Conservation (phyloP, 192 early-diverging fungal species). For the Umbelopsis sp. region DNA sequence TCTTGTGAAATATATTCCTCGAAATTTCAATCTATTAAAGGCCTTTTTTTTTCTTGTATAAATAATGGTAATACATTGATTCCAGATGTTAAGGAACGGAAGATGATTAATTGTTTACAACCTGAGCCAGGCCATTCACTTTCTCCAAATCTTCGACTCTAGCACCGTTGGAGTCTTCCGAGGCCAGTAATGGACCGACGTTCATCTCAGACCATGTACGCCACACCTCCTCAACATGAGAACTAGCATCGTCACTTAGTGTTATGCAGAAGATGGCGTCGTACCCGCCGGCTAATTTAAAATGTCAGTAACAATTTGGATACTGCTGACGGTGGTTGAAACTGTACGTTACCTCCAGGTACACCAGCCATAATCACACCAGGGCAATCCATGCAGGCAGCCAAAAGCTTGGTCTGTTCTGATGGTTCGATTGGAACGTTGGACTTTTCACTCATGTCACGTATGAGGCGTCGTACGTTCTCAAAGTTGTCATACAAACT, state of each 20-base stretch:
- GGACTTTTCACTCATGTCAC: constrained; percentile 71
- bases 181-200: constrained; percentile 80
- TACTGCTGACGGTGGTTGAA: not conserved
- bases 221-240: constrained; percentile 63
- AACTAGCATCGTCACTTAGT: constrained; percentile 51
- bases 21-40: not conserved
- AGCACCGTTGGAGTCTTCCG: constrained; percentile 62
- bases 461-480: constrained; percentile 66
- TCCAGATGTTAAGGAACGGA: not conserved
- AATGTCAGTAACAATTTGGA: not conserved
- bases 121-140: constrained; percentile 17
- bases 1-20: not conserved
- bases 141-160: constrained; percentile 36
- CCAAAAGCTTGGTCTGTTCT: constrained; percentile 84
- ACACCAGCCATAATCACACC: constrained; percentile 94
- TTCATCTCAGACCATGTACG: constrained; percentile 71
- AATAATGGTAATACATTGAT: not conserved
- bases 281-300: constrained; percentile 82
- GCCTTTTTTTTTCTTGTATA: not conserved
- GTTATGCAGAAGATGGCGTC: constrained; percentile 96
- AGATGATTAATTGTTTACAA: not conserved
- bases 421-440: constrained; percentile 89
- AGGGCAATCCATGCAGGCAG: constrained; percentile 75
- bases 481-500: constrained; percentile 28
- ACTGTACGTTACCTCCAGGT: constrained; percentile 71